Evolutionary conservation across 139 green algal species (phyloP).

Genomic region (Chlorella ohadii): DNA sequence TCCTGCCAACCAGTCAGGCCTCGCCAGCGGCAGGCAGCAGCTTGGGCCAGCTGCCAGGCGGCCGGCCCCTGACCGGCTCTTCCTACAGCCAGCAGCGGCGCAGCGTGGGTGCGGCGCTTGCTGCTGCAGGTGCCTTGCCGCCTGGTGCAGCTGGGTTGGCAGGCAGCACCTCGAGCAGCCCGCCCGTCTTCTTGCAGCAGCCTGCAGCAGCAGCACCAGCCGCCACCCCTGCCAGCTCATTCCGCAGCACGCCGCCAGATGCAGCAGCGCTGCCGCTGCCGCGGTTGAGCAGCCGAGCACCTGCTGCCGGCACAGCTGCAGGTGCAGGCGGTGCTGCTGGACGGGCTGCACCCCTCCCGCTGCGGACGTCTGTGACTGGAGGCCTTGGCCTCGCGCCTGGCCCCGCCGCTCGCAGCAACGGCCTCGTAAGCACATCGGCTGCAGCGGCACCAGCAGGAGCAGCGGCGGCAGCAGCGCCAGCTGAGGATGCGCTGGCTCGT

Average conservation of each 20-base stretch:
- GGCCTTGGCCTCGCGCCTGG: no score
- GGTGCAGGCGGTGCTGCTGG: neutral
- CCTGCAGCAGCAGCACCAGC: neutral
- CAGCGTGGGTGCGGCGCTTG: conserved; percentile 17
- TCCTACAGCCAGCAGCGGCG: conserved; percentile 7
- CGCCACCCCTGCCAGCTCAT: neutral
- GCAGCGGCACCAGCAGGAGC: neutral
- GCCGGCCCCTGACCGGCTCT: neutral
- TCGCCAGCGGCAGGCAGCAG: neutral
- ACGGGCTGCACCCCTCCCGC: neutral
- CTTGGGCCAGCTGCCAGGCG: neutral
- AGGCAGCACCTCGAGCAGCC: neutral
- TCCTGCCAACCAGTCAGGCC: no score
- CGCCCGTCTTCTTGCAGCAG: neutral
- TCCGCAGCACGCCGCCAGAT: neutral
- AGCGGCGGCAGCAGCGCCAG: neutral
- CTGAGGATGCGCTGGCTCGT: conserved; percentile 36
- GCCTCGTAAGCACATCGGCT: neutral
- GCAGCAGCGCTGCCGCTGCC: neutral
- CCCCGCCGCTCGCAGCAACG: no score
- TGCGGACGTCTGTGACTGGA: neutral
- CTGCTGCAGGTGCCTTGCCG: neutral
- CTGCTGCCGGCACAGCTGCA: neutral
- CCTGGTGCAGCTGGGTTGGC: no score
- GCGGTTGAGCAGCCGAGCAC: neutral